Evolutionary conservation across 2,329 filamentous ascomycete genomes (phyloP).

Genomic region (Neofusicoccum ribis): DNA sequence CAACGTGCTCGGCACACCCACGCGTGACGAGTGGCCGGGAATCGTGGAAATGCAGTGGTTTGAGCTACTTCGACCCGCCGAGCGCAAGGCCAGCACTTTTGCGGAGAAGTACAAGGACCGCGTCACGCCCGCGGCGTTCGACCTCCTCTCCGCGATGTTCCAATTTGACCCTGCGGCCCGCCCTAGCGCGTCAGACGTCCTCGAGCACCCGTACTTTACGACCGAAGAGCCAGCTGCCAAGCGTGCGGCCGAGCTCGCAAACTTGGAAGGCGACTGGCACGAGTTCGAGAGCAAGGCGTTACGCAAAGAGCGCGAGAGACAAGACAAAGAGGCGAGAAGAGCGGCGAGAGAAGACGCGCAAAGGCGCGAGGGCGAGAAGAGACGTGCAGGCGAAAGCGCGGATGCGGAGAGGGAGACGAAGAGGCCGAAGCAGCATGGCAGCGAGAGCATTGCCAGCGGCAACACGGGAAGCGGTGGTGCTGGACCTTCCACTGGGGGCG

Average conservation of each 20-base stretch:
- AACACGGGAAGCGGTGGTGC: neutral
- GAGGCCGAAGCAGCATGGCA: conserved; percentile 25
- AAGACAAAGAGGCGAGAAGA: conserved; percentile 56
- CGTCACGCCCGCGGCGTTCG: conserved; percentile 77
- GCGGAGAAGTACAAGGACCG: conserved; percentile 78
- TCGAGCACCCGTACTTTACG: conserved; percentile 86
- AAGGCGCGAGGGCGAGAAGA: conserved; percentile 32
- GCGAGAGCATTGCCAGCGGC: conserved; percentile 7
- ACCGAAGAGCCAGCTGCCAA: conserved; percentile 74
- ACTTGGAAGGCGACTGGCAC: conserved; percentile 93
- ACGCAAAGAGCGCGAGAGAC: conserved; percentile 80
- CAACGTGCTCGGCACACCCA: conserved; percentile 84
- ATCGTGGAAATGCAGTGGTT: conserved; percentile 97
- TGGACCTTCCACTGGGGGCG: neutral
- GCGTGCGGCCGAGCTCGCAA: conserved; percentile 79
- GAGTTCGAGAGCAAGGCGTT: conserved; percentile 97
- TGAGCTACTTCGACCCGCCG: conserved; percentile 78
- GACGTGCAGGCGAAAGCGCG: conserved; percentile 30
- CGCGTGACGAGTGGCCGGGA: conserved; percentile 79
- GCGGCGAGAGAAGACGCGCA: conserved; percentile 24
- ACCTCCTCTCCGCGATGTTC: conserved; percentile 82
- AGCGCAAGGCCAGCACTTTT: conserved; percentile 73
- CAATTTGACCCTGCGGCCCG: conserved; percentile 82
- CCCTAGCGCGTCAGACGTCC: conserved; percentile 78
- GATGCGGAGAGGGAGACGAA: conserved; percentile 35